Base-by-base conservation (phyloP, 1,284 basidiomycete genomes). In the Pisolithus thermaeus region DNA sequence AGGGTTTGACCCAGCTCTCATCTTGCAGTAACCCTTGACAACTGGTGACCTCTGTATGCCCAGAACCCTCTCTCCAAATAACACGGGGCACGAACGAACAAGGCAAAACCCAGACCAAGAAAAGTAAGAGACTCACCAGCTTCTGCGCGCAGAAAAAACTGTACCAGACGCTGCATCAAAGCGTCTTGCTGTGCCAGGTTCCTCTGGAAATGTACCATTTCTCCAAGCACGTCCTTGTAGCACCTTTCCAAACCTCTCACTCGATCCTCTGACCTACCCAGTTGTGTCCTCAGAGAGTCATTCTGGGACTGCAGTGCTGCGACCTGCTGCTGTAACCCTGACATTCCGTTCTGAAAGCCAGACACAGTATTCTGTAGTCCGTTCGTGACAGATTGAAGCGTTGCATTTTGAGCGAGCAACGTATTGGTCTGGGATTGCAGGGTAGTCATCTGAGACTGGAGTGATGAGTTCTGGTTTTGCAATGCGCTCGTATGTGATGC, bases 151-250 rank as follows among this genome's bases (percentile, higher is more conserved):
- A 92, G 74, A 65, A 90, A 87, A 67, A 90, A 90, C 59, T 87
- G 82, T 58, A 93, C 85, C 56, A 93, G 69, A 58, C 81, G 83
- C 70, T 92, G 87, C 81, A 92, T 88, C 54, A 92, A 69, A 47
- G 81, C 81, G 58, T 94, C 90, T 73, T 93, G 91, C 68, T 90
- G 85, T 30, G 87, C 86, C 80, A 91, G 85, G 60, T 86, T 87
- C 53, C 86, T 72, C 71, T 92, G 90, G 64, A 92, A 89, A 49
- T 81, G 81, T 58, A 89, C 84, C 79, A 94, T 86, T 69, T 92
- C 90, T 54, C 80, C 79, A 25, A 92, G 79, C 38, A 92, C 83
- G 54, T 78, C 83, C 65, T 87, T 82, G 66, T 92, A 91, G 63
- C 86, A 85, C 53, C 77, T 75, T 64, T 90, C 88, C 27, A 92